These are phyloP conservation scores for Salinomyces thailandicus DNA, from an alignment of 2,329 filamentous ascomycete genomes.

Conservation along the genomic window DNA sequence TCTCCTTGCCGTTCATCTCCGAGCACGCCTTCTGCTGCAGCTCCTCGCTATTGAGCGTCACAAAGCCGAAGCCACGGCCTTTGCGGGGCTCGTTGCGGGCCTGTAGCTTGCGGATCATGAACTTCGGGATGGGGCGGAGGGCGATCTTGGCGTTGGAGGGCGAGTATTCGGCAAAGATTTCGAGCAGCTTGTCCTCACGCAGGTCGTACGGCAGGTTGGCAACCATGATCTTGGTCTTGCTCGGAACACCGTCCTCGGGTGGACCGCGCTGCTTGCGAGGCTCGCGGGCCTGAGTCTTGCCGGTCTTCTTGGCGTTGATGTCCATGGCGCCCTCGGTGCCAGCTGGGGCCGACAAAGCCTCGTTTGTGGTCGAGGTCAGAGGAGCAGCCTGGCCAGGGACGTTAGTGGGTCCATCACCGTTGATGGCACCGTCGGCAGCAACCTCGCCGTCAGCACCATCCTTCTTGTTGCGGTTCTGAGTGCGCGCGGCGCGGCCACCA, in stretches of 20 bases:
- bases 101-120: constrained; percentile 99
- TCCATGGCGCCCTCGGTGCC: constrained; percentile 31
- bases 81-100: constrained; percentile 96
- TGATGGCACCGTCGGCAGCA: constrained; percentile 32
- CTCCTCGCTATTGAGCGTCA: constrained; percentile 90
- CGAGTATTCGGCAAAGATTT: constrained; percentile 87
- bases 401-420: constrained; percentile 40
- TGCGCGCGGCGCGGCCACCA: constrained; percentile 50
- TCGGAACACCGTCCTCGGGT: constrained; percentile 91
- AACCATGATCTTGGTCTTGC: constrained; percentile 99
- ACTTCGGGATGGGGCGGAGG: constrained; percentile 93
- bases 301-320: constrained; percentile 30
- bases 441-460: constrained; percentile 33
- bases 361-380: constrained; percentile 43
- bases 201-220: constrained; percentile 98
- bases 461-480: constrained; percentile 37
- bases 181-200: constrained; percentile 97
- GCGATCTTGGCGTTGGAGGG: constrained; percentile 96
- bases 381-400: constrained; percentile 41
- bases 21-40: constrained; percentile 90
- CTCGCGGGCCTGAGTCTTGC: constrained; percentile 40
- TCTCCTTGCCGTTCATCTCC: constrained; percentile 99
- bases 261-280: constrained; percentile 78
- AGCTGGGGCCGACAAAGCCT: constrained; percentile 45
- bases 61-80: constrained; percentile 97